These are phyloP conservation scores for Podospora pseudoanserina DNA, from an alignment of 495 filamentous ascomycete genomes.

Conservation along the genomic window DNA sequence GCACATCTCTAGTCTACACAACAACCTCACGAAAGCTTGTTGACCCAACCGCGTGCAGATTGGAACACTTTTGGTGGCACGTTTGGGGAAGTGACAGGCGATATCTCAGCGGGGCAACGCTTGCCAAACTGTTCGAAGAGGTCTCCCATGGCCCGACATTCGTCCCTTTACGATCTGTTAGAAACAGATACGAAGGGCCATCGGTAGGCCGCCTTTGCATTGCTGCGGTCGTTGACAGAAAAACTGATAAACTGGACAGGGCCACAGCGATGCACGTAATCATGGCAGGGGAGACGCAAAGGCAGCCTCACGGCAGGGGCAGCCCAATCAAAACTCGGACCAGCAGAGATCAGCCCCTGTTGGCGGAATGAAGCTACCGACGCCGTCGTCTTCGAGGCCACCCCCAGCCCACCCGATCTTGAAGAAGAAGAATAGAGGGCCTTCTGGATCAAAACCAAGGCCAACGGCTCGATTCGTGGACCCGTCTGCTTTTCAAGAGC, in stretches of 20 bases:
- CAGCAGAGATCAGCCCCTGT: constrained; percentile 4
- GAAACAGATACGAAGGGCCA: neutral
- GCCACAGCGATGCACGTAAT: neutral
- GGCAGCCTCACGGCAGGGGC: neutral
- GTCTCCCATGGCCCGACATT: constrained; percentile 49
- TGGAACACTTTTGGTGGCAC: constrained; percentile 57
- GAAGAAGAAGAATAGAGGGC: constrained; percentile 53
- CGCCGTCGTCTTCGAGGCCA: constrained; percentile 32
- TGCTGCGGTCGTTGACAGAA: neutral
- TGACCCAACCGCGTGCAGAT: constrained; percentile 51
- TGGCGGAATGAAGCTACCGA: constrained; percentile 24
- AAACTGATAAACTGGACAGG: neutral
- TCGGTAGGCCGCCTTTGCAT: neutral
- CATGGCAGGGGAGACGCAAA: neutral
- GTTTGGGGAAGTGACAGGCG: constrained; percentile 51
- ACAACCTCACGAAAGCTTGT: constrained; percentile 48
- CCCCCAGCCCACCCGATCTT: constrained; percentile 47
- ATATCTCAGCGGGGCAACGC: constrained; percentile 40
- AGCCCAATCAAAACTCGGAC: constrained; percentile 11
- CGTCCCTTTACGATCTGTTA: constrained; percentile 43
- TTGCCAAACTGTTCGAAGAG: constrained; percentile 47
- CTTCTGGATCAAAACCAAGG: constrained; percentile 46
- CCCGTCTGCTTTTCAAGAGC: constrained; percentile 40
- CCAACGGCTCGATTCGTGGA: constrained; percentile 52
- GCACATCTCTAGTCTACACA: constrained; percentile 43